Base-by-base conservation (phyloP, 768 basidiomycete species). In the Rhizopogon roseolus region DNA sequence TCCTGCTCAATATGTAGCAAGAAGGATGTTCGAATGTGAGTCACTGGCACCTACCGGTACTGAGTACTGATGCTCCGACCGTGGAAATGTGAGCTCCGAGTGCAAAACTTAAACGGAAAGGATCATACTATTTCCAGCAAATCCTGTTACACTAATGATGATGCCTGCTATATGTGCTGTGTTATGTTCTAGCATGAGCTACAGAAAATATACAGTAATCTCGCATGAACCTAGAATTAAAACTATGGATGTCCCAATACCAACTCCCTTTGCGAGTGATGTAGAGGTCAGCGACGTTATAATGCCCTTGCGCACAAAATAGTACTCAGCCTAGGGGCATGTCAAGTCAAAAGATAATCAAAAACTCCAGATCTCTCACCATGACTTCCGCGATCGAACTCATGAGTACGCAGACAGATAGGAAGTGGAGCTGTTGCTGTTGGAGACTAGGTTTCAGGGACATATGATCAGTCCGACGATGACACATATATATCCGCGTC, bases 361-460 rank as follows among this genome's bases (percentile, higher is more conserved):
- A n/a, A n/a, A 32, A 4, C 19, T 22, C 28, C 14, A 34, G 4
- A 10, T 32, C 11, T 29, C 22, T 52, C 19, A 81, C 81, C 82
- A 88, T 86, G 34, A 88, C 85, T 16, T 85, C 85, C n/a, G 83
- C 84, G 62, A 90, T 88, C 28, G 87, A 86, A 50, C 82, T 84
- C 41, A 88, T 4, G 82, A 84, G 68, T 88, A 90, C 6, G 86
- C 85, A 8, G 84, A 85, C 22, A 91, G 79, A 65, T 90, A 90
- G 34, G 85, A 84, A 13, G 85, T 82, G 68, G 90, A 90, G 55
- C 74, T 79, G 66, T 82, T 88, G 68, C 81, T 84, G 60, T 73
- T 78, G 63, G 82, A 80, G 54, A 87, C 73, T 14, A 88, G 64
- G 54, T 85, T 84, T 86, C 86, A 87, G 0, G 86, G 86, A 27